Evolutionary conservation across 2,329 filamentous ascomycete genomes (phyloP).

Genomic region (Cadophora sp.): DNA sequence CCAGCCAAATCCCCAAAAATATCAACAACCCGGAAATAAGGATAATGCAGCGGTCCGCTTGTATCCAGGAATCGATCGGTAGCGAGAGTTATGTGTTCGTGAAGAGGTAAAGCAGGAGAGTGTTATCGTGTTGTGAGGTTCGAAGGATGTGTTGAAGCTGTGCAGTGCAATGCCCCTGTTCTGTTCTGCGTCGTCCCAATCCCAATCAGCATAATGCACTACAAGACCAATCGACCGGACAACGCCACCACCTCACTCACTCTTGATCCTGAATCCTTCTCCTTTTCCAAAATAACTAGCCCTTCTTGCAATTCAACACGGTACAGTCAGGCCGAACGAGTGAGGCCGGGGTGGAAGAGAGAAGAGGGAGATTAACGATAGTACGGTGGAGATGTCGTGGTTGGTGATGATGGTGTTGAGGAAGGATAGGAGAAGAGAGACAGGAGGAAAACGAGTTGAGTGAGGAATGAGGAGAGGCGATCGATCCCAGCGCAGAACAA

Average conservation of each 20-base stretch:
- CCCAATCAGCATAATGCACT: conserved; percentile 20
- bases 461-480: conserved; percentile 4
- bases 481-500: too few relatives aligned
- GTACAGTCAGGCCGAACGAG: conserved; percentile 37
- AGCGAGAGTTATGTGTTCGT: conserved; percentile 1
- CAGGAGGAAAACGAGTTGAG: not conserved
- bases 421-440: not conserved
- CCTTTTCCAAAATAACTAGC: not conserved
- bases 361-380: not conserved
- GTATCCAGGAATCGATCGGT: not conserved
- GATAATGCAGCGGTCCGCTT: not conserved
- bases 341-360: conserved; percentile 31
- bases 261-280: conserved; percentile 17
- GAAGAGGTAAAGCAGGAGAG: not conserved
- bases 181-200: conserved; percentile 3
- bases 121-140: not conserved
- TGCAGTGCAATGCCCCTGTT: conserved; percentile 19
- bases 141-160: conserved; percentile 21
- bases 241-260: conserved; percentile 26
- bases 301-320: not conserved
- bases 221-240: conserved; percentile 24
- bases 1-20: not conserved
- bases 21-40: conserved; percentile 7
- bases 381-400: not conserved
- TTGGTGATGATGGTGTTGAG: not conserved